phyloP scores from a whole-genome alignment of 805 yeast species.

The Yamadazyma olivae region DNA sequence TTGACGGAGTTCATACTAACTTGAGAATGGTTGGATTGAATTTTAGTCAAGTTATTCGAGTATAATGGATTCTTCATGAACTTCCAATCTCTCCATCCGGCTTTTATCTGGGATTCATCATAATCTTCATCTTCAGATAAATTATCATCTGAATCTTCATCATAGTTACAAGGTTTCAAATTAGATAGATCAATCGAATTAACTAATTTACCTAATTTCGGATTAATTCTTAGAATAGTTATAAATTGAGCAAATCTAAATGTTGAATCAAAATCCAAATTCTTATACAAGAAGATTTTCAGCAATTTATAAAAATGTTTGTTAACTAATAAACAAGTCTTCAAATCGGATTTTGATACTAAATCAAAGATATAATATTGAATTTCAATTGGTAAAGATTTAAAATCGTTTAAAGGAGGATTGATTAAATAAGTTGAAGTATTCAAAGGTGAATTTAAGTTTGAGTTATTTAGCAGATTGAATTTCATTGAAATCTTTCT shows the following conservation, averaged over 20 bases:
- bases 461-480: constrained; percentile 4
- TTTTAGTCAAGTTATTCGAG: constrained; percentile 18
- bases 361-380: constrained; percentile 34
- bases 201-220: constrained; percentile 55
- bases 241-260: constrained; percentile 81
- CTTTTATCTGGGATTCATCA: constrained; percentile 40
- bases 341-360: constrained; percentile 34
- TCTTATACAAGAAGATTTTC: constrained; percentile 51
- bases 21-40: constrained; percentile 12
- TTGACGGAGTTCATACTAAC: neutral
- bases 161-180: constrained; percentile 30
- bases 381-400: constrained; percentile 43
- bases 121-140: constrained; percentile 7
- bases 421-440: neutral
- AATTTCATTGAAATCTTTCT: constrained; percentile 37
- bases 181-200: constrained; percentile 56
- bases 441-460: neutral
- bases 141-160: constrained; percentile 5
- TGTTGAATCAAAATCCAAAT: constrained; percentile 61
- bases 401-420: constrained; percentile 8
- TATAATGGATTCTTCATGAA: constrained; percentile 70
- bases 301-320: constrained; percentile 49
- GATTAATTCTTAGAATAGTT: constrained; percentile 56
- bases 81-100: constrained; percentile 94
- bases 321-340: constrained; percentile 47